Evolutionary conservation across 129 eudicot species (phyloP), one percentile per base, ranked within the genome.

Genomic region (Arctium lappa): DNA sequence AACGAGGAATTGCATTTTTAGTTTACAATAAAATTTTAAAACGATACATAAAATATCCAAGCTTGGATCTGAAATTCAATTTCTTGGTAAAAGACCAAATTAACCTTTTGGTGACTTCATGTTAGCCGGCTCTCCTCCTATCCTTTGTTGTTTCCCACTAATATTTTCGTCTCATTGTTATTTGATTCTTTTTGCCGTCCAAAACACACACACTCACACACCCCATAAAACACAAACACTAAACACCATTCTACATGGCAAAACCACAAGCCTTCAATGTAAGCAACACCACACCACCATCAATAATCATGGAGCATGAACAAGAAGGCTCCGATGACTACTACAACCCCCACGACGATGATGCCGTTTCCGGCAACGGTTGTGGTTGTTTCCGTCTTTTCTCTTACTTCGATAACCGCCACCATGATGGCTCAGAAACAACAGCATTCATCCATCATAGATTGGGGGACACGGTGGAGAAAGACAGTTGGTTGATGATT

Each of bases 401-500:
- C 44, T 84, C 80, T 4, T 75, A 39, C 82, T 87, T 83, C 7
- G 30, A 4, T 9, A 69, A 31, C 6, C 77, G 8, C 70, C 84
- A 72, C 9, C 70, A 2, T 0, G 53, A 74, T 62, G 86, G 63
- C 7, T n/a, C 56, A 30, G 88, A 86, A 36, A 76, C 73, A 36
- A 44, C 76, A 2, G 75, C 70, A 0, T 72, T 81, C 39, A 83
- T 78, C 8, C 72, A 76, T 46, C 87, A 39, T 36, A 65, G 65
- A 18, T 5, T 60, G 4, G 89, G 82, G 42, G 87, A 84, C 46
- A 7, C 46, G 8, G 34, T 48, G 29, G 81, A 79, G 9, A 53
- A 79, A 16, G 92, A 88, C 7, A 12, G 86, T 8, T 92, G 97
- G 98, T 36, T 89, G 69, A 85, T 78, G 80, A 74, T 13, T 33